Percentiles rank a stretch among this genome's conserved stretches.
These are phyloP conservation scores for Rubia occidens DNA, from an alignment of 305 asterid genomes.

Conservation along the genomic window DNA sequence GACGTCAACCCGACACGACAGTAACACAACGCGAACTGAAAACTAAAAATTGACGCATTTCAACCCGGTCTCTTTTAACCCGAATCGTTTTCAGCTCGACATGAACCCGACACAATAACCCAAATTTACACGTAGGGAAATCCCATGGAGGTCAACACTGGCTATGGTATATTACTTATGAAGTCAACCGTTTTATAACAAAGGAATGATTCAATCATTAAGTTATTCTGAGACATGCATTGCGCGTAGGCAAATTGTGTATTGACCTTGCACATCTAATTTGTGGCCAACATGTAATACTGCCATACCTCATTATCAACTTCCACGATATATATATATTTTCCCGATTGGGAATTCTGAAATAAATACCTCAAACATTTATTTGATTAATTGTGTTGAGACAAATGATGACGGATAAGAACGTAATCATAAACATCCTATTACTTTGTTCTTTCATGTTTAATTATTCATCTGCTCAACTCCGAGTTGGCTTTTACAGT, in stretches of 20 bases:
- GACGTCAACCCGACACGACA: too few relatives aligned
- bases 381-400: not conserved
- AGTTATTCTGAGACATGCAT: not conserved
- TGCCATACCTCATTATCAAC: not conserved
- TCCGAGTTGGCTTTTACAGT: constrained; percentile 49
- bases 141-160: too few relatives aligned
- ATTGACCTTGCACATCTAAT: too few relatives aligned
- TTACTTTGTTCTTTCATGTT: constrained; percentile 23
- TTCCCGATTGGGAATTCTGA: not conserved
- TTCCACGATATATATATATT: not conserved
- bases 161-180: not conserved
- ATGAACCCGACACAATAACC: too few relatives aligned
- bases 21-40: too few relatives aligned
- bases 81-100: too few relatives aligned
- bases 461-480: constrained; percentile 36
- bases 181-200: not conserved
- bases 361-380: not conserved
- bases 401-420: constrained; percentile 13
- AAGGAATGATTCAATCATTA: too few relatives aligned
- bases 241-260: too few relatives aligned
- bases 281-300: not conserved
- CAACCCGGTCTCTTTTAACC: too few relatives aligned
- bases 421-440: not conserved
- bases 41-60: too few relatives aligned
- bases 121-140: too few relatives aligned